These are phyloP conservation scores for Rhodotorula graminis DNA, from an alignment of 768 basidiomycete species.

Conservation along the genomic window DNA sequence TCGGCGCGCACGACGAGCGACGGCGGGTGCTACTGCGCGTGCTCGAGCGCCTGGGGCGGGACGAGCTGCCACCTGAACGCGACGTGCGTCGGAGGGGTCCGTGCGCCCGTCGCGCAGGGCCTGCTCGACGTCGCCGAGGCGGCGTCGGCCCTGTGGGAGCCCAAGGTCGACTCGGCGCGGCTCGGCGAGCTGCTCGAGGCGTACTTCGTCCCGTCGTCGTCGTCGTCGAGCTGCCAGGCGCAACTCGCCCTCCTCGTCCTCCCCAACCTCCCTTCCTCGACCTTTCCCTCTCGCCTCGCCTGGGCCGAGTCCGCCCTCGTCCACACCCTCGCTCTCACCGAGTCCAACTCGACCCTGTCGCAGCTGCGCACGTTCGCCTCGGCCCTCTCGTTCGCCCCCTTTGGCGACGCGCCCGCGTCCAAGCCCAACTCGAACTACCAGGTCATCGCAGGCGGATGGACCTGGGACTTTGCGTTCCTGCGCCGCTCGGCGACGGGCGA, in stretches of 20 bases:
- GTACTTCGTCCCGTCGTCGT: constrained; percentile 3
- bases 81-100: constrained; percentile 8
- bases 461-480: constrained; percentile 15
- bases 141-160: neutral
- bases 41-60: constrained; percentile 22
- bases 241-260: constrained; percentile 22
- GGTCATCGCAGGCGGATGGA: constrained; percentile 16
- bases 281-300: constrained; percentile 5
- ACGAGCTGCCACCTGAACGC: constrained; percentile 10
- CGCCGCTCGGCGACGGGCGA: neutral
- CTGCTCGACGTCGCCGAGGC: constrained; percentile 8
- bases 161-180: neutral
- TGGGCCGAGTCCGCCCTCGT: constrained; percentile 15
- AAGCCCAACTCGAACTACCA: constrained; percentile 22
- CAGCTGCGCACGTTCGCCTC: constrained; percentile 13
- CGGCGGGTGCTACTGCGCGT: constrained; percentile 4
- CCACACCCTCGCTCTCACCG: constrained; percentile 15
- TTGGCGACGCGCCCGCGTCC: constrained; percentile 8
- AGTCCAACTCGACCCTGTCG: constrained; percentile 12
- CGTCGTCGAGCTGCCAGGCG: neutral
- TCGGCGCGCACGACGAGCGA: neutral
- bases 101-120: constrained; percentile 8
- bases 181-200: neutral
- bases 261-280: neutral
- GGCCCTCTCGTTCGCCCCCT: neutral